Conservation (phyloP, 2,329 filamentous ascomycete genomes). For the Aspergillus japonicus region DNA sequence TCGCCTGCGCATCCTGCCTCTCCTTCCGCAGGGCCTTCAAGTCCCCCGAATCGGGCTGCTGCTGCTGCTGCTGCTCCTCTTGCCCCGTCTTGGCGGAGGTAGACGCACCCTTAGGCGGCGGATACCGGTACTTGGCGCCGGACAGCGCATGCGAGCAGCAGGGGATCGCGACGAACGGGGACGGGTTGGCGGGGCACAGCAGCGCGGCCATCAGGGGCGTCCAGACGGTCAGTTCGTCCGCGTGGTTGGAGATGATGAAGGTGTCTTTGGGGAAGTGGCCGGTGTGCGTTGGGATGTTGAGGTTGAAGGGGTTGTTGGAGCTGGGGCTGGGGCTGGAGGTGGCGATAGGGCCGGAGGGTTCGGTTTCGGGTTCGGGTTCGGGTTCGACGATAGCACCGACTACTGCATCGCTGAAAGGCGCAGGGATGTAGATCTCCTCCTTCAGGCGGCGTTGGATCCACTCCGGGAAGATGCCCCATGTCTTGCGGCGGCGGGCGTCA, state of each 20-base stretch:
- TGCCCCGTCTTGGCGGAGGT: slow-evolving; percentile 14
- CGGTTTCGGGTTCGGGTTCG: too few species aligned
- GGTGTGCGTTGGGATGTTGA: slow-evolving; percentile 30
- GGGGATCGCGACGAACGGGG: slow-evolving; percentile 87
- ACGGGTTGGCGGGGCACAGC: slow-evolving; percentile 53
- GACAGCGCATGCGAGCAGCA: slow-evolving; percentile 90
- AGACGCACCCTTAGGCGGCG: slow-evolving; percentile 23
- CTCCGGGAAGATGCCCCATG: slow-evolving; percentile 71
- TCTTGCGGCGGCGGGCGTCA: slow-evolving; percentile 80
- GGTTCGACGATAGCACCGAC: neutral
- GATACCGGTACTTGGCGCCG: slow-evolving; percentile 66
- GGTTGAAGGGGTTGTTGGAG: slow-evolving; percentile 4
- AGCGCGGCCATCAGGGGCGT: slow-evolving; percentile 82
- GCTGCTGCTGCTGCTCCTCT: slow-evolving; percentile 16
- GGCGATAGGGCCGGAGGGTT: neutral
- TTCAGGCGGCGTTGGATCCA: slow-evolving; percentile 52
- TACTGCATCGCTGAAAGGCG: slow-evolving; percentile 41
- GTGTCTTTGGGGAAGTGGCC: slow-evolving; percentile 72
- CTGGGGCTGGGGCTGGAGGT: neutral
- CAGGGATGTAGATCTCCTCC: slow-evolving; percentile 62
- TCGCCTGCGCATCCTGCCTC: slow-evolving; percentile 30
- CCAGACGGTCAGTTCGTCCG: slow-evolving; percentile 94
- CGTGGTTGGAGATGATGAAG: slow-evolving; percentile 96
- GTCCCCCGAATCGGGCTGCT: slow-evolving; percentile 35
- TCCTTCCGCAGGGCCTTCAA: slow-evolving; percentile 39